These are phyloP conservation scores for Penicillium hordei DNA, from an alignment of 2,329 filamentous ascomycete genomes.

Conservation along the genomic window DNA sequence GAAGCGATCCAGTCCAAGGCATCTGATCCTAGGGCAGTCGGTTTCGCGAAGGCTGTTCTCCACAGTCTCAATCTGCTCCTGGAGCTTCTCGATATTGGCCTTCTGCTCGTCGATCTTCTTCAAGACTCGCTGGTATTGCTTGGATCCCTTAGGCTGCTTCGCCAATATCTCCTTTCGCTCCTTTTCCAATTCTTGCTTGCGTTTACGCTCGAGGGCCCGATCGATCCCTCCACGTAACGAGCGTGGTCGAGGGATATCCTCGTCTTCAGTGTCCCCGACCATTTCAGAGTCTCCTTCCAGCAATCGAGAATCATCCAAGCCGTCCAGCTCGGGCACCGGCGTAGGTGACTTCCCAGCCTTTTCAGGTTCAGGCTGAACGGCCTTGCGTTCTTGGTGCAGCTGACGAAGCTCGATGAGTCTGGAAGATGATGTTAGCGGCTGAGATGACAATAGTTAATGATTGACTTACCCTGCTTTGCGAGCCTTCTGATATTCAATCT, in stretches of 20 bases:
- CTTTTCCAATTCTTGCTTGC: slow-evolving; percentile 69
- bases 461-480: slow-evolving; percentile 60
- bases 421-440: slow-evolving; percentile 12
- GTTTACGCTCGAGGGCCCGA: slow-evolving; percentile 72
- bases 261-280: slow-evolving; percentile 68
- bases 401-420: slow-evolving; percentile 48
- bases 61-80: slow-evolving; percentile 78
- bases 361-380: slow-evolving; percentile 46
- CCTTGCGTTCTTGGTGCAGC: slow-evolving; percentile 49
- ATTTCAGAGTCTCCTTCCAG: slow-evolving; percentile 64
- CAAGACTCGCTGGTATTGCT: slow-evolving; percentile 82
- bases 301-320: slow-evolving; percentile 41
- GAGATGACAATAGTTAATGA: slow-evolving; percentile 1
- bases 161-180: slow-evolving; percentile 67
- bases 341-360: slow-evolving; percentile 43
- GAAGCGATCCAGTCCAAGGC: slow-evolving; percentile 91
- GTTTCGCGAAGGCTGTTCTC: slow-evolving; percentile 93
- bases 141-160: slow-evolving; percentile 73
- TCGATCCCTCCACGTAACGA: slow-evolving; percentile 64
- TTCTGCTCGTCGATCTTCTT: slow-evolving; percentile 90
- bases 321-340: slow-evolving; percentile 43
- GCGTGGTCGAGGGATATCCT: slow-evolving; percentile 57
- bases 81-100: slow-evolving; percentile 73
- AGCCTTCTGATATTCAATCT: slow-evolving; percentile 85
- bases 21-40: slow-evolving; percentile 84